Evolutionary conservation across 2,329 filamentous ascomycete species (phyloP), one percentile per base, ranked within the genome.

Genomic region (Botrytis galanthina): DNA sequence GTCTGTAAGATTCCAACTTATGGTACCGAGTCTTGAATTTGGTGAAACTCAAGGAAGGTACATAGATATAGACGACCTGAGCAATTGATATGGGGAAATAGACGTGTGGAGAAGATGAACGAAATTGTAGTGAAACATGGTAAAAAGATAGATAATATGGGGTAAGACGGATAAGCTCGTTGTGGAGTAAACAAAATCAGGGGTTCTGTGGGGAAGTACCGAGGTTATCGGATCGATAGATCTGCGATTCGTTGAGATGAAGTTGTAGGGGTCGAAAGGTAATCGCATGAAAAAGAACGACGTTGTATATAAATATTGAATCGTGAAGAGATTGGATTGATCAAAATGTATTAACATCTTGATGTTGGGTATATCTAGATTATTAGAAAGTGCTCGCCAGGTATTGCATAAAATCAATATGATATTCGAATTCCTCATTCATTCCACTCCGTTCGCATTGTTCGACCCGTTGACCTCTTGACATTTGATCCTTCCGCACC

Each of bases 211-310:
- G 66, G 48, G 66, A 22, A 51, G 8, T 39, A 54, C 64, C 64
- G 66, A 68, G 64, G 64, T 68, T 68, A 18, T 68, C 46, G 64
- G 64, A 68, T 67, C 32, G 32, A 29, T 39, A 39, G 46, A 46
- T 57, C n/a, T 68, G 48, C 35, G 46, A 67, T 67, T 67, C 46
- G 46, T 67, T 22, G 26, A 54, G n/a, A 39, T 46, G 16, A 29
- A 7, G n/a, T n/a, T 62, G 37, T 42, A 35, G 35, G 60, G 37
- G n/a, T 44, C 3, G 37, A 32, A 18, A 32, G n/a, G 61, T 7
- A 63, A 46, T 64, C n/a, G 46, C n/a, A 64, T 22, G 37, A 42
- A 42, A 39, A 5, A 20, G n/a, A 46, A 32, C 18, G n/a, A 44
- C 26, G 26, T 29, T 44, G 22, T 29, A 10, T n/a, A 20, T 12